Evolutionary conservation across 345 rosid species (phyloP), one percentile per base, ranked within the genome.

Genomic region (Murraya paniculata): DNA sequence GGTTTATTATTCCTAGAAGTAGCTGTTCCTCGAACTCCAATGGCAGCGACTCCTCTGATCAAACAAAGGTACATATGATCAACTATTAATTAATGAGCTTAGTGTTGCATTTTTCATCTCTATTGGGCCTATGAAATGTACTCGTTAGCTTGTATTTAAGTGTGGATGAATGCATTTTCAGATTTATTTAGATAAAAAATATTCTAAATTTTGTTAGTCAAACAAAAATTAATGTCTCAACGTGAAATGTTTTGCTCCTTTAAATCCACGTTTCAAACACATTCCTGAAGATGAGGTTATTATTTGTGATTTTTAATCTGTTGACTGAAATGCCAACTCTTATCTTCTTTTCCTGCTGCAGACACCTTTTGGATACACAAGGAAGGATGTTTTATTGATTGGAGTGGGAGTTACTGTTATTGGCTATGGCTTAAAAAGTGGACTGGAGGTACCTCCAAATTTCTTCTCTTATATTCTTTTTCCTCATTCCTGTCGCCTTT

Each of bases 341-440:
- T 67, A 19, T 80, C 41, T 57, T 74, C 45, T 38, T 75, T 81
- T 78, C 31, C 79, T 78, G 30, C 19, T 53, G 76, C 88, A 85
- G 97, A 81, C 90, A 25, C 94, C 98, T 50, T 95, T 95, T 77
- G 98, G 99, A 77, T 91, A 93, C 86, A 80, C 90, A 64, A 91
- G 98, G 84, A 95, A 95, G 85, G 98, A 95, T 83, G 99, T 93
- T 75, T 39, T 95, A 41, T 79, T 93, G 89, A 92, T 95, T 73
- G 99, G 98, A 78, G 53, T 95, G 8, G 99, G 98, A 78, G 89
- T 95, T 71, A 95, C 97, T 2, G 82, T 85, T 69, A 80, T 89
- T 72, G 97, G 98, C 38, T 14, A 81, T 70, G 99, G 97, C 57
- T 82, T 95, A 84, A 88, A 95, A 86, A 90, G 88, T 84, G 99